These are phyloP conservation scores for Penicillium sp. DNA, from an alignment of 2,329 filamentous ascomycete species.

Conservation along the genomic window DNA sequence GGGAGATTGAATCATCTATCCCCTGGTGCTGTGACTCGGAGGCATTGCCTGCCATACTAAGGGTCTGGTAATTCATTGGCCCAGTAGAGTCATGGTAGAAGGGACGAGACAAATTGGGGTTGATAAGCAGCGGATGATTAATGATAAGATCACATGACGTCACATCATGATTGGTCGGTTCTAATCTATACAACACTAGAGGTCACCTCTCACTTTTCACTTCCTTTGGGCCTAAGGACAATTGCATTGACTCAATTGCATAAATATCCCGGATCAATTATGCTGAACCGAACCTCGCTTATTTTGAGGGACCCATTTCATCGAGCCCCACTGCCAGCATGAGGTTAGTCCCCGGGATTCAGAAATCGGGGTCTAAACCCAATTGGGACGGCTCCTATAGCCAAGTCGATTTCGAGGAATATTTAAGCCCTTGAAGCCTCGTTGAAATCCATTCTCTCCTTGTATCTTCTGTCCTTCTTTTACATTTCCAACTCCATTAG, in stretches of 20 bases:
- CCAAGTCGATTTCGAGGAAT: background rate
- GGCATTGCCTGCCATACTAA: slow-evolving; percentile 33
- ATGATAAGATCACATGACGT: slow-evolving; percentile 27
- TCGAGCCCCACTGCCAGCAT: background rate
- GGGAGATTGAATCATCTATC: slow-evolving; percentile 4
- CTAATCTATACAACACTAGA: background rate
- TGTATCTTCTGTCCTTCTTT: background rate
- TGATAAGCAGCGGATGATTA: slow-evolving; percentile 21
- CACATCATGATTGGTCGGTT: background rate
- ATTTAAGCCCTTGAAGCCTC: background rate
- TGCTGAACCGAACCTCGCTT: background rate
- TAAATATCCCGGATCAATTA: background rate
- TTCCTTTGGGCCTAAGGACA: background rate
- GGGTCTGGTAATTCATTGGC: slow-evolving; percentile 39
- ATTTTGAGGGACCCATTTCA: background rate
- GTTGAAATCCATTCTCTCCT: background rate
- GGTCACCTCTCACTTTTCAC: background rate
- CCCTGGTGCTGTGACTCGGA: slow-evolving; percentile 10
- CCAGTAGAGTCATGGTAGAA: slow-evolving; percentile 5
- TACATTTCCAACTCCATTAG: background rate
- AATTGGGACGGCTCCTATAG: background rate
- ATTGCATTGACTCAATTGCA: background rate
- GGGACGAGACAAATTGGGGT: background rate
- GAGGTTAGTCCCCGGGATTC: background rate
- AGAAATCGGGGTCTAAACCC: slow-evolving; percentile 4